Percentiles rank a stretch among this genome's conserved stretches.
Conservation (phyloP, 345 rosid genomes). For the Eucalyptus polyanthemos region DNA sequence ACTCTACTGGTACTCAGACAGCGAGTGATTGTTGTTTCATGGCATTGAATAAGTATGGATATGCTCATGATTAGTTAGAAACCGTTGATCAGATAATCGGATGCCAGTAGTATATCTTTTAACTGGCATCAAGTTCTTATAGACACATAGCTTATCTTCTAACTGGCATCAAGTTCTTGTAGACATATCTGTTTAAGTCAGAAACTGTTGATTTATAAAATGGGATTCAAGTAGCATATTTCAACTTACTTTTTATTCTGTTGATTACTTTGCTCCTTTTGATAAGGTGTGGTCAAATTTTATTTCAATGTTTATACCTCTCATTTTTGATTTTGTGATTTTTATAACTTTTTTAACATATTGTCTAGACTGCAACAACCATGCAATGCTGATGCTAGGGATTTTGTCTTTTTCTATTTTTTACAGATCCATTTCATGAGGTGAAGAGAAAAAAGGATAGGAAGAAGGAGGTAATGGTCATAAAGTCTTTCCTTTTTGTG, state of each 20-base stretch:
- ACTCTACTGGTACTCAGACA: neutral
- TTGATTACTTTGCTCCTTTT: neutral
- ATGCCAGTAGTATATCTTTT: neutral
- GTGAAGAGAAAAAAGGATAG: conserved; percentile 67
- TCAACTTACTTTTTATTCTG: neutral
- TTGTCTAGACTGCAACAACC: neutral
- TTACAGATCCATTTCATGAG: conserved; percentile 70
- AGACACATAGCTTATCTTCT: neutral
- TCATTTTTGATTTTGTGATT: neutral
- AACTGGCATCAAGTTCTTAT: neutral
- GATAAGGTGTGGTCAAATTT: neutral
- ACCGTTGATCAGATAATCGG: neutral
- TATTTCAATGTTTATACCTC: neutral
- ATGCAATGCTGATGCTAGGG: neutral
- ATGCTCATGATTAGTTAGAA: neutral
- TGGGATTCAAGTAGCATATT: neutral
- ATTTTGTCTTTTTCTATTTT: neutral
- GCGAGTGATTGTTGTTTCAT: neutral
- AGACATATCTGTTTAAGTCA: neutral
- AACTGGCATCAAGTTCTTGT: neutral
- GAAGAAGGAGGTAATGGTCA: conserved; percentile 63
- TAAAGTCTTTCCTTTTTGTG: neutral
- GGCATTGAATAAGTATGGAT: neutral
- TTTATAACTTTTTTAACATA: neutral
- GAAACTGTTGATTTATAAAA: neutral